Conservation (phyloP, 495 filamentous ascomycete species). For the Parmelia sp. region DNA sequence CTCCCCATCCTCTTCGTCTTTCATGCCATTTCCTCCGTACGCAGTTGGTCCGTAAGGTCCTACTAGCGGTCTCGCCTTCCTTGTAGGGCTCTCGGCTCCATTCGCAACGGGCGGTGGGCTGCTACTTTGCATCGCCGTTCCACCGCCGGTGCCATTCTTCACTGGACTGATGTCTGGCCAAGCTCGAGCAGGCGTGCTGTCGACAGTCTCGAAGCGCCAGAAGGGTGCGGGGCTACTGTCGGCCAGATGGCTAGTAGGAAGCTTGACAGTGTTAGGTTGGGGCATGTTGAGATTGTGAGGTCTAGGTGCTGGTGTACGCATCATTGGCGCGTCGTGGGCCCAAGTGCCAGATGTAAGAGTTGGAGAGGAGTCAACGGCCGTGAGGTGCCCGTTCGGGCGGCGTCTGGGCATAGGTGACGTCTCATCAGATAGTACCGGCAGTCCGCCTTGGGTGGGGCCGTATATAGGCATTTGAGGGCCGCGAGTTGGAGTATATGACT, state of each 20-base stretch:
- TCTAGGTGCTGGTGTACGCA: constrained; percentile 81
- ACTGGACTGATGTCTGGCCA: constrained; percentile 55
- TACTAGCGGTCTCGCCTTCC: constrained; percentile 9
- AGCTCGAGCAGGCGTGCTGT: constrained; percentile 69
- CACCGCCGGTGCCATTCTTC: constrained; percentile 43
- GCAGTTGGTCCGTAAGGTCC: constrained; percentile 15
- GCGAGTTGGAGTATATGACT: constrained; percentile 51
- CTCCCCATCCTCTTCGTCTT: constrained; percentile 50
- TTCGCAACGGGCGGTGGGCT: constrained; percentile 53
- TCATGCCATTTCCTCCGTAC: constrained; percentile 34
- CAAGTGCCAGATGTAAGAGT: constrained; percentile 59
- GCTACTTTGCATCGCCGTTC: constrained; percentile 58
- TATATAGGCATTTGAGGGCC: constrained; percentile 36
- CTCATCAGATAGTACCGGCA: constrained; percentile 53
- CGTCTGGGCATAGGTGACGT: constrained; percentile 49
- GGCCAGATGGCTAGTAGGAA: constrained; percentile 91
- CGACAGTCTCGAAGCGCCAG: constrained; percentile 70
- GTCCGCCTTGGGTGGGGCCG: constrained; percentile 36
- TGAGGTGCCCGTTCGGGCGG: constrained; percentile 45
- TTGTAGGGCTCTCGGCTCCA: constrained; percentile 32
- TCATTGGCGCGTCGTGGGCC: constrained; percentile 44
- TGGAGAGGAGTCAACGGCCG: constrained; percentile 61
- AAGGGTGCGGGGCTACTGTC: constrained; percentile 95
- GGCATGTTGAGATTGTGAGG: constrained; percentile 76
- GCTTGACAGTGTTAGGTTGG: constrained; percentile 80